Base-by-base conservation (phyloP, 345 rosid species). In the Pugionium dolabratum region DNA sequence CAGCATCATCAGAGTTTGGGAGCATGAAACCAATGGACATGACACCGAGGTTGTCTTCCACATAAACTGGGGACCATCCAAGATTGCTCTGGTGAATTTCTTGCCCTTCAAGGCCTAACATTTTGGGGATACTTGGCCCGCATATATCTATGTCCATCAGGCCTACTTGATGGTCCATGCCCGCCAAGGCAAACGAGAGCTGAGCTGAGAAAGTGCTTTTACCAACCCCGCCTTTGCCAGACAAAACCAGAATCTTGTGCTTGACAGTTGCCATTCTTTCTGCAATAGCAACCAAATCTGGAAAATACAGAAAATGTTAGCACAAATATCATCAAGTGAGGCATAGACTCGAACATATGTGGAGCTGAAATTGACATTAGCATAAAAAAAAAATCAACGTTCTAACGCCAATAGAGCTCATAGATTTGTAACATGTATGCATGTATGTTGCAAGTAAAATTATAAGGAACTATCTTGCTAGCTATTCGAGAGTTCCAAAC, bases 1-100 rank as follows among this genome's bases (percentile, higher is more conserved):
- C 96, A 54, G 99, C 96, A 49, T 93, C 97, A 53, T 93, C 97
- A 33, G 97, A 83, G 78, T 85, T 65, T 0, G 99, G 97, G 32
- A 90, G 96, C 99, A 93, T 88, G 80, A 93, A 88, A 31, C 99
- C 99, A 6, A 93, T 85, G 1, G 97, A 90, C 98, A 93, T 93
- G 44, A 93, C 98, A 65, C 97, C 97, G 11, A 93, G 97, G 75
- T 88, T 93, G 45, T 96, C 89, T 74, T 93, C 96, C 7, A 93
- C 89, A 56, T 93, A 93, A 8, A 90, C 88, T 7, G 99, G 99
- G 5, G 97, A 90, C 99, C 99, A 93, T 39, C 99, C 99, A 8
- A 90, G 92, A 80, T 86, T 93, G 79, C 99, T 93, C 81, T 86
- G 92, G 85, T 90, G 90, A 74, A 93, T 90, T 49, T 86, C 96